phyloP scores from a whole-genome alignment of 1,139 yeast species.

The Blastobotrys capitulatus region DNA sequence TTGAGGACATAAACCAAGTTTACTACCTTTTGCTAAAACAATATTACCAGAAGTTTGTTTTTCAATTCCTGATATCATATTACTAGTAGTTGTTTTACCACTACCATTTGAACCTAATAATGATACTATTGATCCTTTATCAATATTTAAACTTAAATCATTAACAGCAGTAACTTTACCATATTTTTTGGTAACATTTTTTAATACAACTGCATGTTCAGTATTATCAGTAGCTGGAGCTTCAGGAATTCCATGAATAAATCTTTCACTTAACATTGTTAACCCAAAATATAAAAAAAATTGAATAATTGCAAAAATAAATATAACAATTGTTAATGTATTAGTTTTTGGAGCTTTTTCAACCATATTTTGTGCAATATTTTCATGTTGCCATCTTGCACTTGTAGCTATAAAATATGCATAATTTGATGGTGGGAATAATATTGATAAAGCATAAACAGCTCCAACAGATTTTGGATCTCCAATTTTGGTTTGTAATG shows the following conservation, averaged over 20 bases:
- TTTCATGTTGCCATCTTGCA: slow-evolving; percentile 27
- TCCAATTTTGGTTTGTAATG: slow-evolving; percentile 29
- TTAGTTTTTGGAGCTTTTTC: slow-evolving; percentile 28
- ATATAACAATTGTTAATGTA: slow-evolving; percentile 28
- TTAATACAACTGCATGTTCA: slow-evolving; percentile 21
- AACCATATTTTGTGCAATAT: slow-evolving; percentile 23
- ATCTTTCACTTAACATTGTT: slow-evolving; percentile 25
- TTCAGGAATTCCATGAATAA: slow-evolving; percentile 24
- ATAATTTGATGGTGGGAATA: slow-evolving; percentile 36
- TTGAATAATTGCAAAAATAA: slow-evolving; percentile 31
- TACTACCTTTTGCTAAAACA: slow-evolving; percentile 24
- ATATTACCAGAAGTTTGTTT: slow-evolving; percentile 27
- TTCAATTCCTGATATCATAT: slow-evolving; percentile 36
- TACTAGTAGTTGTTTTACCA: slow-evolving; percentile 38
- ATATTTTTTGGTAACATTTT: slow-evolving; percentile 25
- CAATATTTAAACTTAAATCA: slow-evolving; percentile 25
- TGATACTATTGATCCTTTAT: slow-evolving; percentile 32
- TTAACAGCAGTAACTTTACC: slow-evolving; percentile 31
- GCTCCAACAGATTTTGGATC: slow-evolving; percentile 22
- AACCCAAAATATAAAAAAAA: slow-evolving; percentile 25
- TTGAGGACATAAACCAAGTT: slow-evolving; percentile 37
- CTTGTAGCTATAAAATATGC: slow-evolving; percentile 29
- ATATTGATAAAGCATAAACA: slow-evolving; percentile 29
- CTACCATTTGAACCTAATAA: slow-evolving; percentile 37
- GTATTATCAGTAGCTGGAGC: slow-evolving; percentile 14